These are phyloP conservation scores for Mycocentrospora acerina DNA, from an alignment of 2,329 filamentous ascomycete genomes.

Conservation along the genomic window DNA sequence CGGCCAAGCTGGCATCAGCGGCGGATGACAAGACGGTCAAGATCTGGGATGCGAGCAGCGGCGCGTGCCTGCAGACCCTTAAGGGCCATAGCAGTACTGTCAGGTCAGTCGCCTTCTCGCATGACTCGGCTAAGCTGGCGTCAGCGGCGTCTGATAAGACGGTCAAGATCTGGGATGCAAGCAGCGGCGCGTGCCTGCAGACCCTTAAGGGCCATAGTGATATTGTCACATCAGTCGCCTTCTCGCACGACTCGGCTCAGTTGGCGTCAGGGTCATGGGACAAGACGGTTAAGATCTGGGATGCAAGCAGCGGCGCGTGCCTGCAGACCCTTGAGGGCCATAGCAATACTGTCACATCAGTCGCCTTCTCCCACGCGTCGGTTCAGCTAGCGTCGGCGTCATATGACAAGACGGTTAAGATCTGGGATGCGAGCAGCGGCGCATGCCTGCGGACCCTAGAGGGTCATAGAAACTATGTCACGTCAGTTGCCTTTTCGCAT, in stretches of 20 bases:
- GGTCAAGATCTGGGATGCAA: conserved; percentile 10
- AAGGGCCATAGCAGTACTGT: conserved; percentile 17
- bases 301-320: conserved; percentile 8
- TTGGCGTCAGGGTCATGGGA: conserved; percentile 8
- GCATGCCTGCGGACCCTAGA: conserved; percentile 10
- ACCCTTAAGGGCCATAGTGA: conserved; percentile 23
- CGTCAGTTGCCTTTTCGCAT: too few relatives aligned
- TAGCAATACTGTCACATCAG: conserved; percentile 8
- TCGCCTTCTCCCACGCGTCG: conserved; percentile 27
- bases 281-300: conserved; percentile 8
- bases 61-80: conserved; percentile 20
- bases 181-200: conserved; percentile 13
- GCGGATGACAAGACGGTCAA: conserved; percentile 4
- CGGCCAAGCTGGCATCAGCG: conserved; percentile 6
- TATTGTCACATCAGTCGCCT: conserved; percentile 18
- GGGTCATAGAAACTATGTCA: conserved; percentile 8
- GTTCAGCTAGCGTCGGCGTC: conserved; percentile 7
- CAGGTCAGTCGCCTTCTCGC: conserved; percentile 25
- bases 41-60: conserved; percentile 12
- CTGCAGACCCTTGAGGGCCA: conserved; percentile 27
- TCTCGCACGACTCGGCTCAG: conserved; percentile 19
- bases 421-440: conserved; percentile 12
- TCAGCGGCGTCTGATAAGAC: conserved; percentile 5
- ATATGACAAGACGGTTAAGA: conserved; percentile 4
- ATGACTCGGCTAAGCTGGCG: conserved; percentile 9